Conservation (phyloP, 768 basidiomycete species). For the Psilocybe sp. region DNA sequence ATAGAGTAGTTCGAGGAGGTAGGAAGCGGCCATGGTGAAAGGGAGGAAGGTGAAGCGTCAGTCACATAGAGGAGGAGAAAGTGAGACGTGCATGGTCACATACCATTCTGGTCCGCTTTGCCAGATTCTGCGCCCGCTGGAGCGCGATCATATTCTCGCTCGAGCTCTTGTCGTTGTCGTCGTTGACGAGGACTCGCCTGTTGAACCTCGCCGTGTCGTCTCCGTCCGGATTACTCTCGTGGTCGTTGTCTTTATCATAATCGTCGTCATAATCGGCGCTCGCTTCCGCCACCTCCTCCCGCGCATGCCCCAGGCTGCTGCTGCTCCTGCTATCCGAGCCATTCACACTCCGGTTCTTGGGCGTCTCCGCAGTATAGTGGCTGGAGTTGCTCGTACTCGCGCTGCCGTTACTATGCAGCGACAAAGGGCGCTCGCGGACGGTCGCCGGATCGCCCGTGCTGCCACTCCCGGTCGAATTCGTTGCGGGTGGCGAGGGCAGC, state of each 20-base stretch:
- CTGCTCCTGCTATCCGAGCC: conserved; percentile 18
- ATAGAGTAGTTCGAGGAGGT: conserved; percentile 26
- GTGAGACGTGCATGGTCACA: conserved; percentile 23
- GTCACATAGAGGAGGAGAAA: conserved; percentile 13
- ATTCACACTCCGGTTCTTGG: conserved; percentile 2
- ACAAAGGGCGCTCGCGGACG: conserved; percentile 27
- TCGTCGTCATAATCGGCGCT: conserved; percentile 30
- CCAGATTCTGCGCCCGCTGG: conserved; percentile 66
- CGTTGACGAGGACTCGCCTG: conserved; percentile 22
- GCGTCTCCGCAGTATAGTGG: conserved; percentile 11
- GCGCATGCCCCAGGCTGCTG: conserved; percentile 20
- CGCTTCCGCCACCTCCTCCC: conserved; percentile 9
- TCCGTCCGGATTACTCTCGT: conserved; percentile 51
- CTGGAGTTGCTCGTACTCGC: conserved; percentile 28
- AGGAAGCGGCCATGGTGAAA: conserved; percentile 22
- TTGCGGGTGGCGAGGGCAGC: conserved; percentile 80
- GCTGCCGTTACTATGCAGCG: conserved; percentile 27
- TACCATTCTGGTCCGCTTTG: conserved; percentile 73
- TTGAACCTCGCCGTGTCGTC: conserved; percentile 61
- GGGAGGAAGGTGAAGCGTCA: conserved; percentile 10
- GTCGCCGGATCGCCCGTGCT: conserved; percentile 63
- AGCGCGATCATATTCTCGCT: conserved; percentile 59
- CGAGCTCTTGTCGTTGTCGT: conserved; percentile 27
- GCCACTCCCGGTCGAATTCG: conserved; percentile 82
- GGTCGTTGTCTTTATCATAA: conserved; percentile 45